Conservation (phyloP, 306 rosid genomes). For the Dryas alaskensis region DNA sequence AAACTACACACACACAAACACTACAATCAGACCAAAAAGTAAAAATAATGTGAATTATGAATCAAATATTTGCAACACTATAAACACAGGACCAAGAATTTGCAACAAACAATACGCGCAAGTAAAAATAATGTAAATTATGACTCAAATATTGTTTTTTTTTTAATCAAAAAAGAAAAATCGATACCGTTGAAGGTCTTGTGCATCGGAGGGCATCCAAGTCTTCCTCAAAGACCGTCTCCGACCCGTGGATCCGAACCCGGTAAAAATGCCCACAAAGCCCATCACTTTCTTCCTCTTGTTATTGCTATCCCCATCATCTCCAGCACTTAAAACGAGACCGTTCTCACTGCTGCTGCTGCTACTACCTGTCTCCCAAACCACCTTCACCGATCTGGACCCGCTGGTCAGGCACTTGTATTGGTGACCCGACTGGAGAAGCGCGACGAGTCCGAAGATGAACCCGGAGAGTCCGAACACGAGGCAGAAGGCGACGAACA, state of each 20-base stretch:
- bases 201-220: conserved; percentile 90
- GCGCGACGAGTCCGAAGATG: conserved; percentile 39
- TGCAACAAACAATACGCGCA: not conserved
- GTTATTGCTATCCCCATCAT: conserved; percentile 3
- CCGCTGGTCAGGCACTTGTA: conserved; percentile 29
- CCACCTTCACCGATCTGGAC: conserved; percentile 66
- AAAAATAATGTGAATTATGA: not conserved
- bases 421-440: conserved; percentile 31
- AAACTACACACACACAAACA: not conserved
- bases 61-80: not conserved
- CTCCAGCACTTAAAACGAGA: conserved; percentile 5
- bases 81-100: not conserved
- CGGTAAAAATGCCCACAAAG: conserved; percentile 86
- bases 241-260: conserved; percentile 77
- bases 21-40: no score
- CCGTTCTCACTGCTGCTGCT: conserved; percentile 5
- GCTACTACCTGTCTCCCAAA: conserved; percentile 57
- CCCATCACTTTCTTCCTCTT: conserved; percentile 73
- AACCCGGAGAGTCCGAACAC: conserved; percentile 47
- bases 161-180: not conserved
- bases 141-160: not conserved
- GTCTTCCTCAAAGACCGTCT: conserved; percentile 71
- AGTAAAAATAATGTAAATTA: not conserved
- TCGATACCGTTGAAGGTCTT: conserved; percentile 67
- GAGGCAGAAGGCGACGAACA: conserved; percentile 35